Conservation (phyloP, 2,329 filamentous ascomycete genomes). For the Didymella pinodella region DNA sequence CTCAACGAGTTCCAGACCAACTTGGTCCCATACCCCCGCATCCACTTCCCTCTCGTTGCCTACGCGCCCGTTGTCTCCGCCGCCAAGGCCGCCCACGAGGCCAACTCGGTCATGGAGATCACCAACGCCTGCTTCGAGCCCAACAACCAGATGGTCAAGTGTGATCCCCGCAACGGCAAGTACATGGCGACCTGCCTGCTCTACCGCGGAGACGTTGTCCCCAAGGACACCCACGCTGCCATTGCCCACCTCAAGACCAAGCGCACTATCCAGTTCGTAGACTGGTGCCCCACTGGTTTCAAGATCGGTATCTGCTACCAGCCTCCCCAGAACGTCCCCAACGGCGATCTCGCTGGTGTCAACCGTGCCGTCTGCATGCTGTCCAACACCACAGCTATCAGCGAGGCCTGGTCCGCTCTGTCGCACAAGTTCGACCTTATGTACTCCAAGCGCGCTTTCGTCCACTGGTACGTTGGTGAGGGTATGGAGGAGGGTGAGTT, state of each 20-base stretch:
- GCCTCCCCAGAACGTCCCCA: constrained; percentile 92
- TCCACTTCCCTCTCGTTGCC: constrained; percentile 98
- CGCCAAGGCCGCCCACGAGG: constrained; percentile 95
- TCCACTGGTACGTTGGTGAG: constrained; percentile 99
- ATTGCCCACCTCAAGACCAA: constrained; percentile 98
- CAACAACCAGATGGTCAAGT: constrained; percentile 99
- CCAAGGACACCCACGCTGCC: constrained; percentile 91
- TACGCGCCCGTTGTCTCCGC: constrained; percentile 95
- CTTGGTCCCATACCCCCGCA: constrained; percentile 97
- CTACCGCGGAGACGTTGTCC: constrained; percentile 98
- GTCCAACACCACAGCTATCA: constrained; percentile 97
- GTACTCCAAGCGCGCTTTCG: constrained; percentile 99
- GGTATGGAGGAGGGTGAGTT: constrained; percentile 99
- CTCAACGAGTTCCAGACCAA: constrained; percentile 99
- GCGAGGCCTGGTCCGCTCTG: constrained; percentile 96
- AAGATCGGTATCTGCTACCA: constrained; percentile 99
- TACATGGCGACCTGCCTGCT: constrained; percentile 99
- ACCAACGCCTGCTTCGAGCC: constrained; percentile 99
- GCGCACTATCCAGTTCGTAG: constrained; percentile 98
- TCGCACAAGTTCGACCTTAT: constrained; percentile 99
- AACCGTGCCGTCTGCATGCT: constrained; percentile 99
- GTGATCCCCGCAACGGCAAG: constrained; percentile 97
- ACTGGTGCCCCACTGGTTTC: constrained; percentile 99
- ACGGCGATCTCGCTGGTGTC: constrained; percentile 97
- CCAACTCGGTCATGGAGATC: constrained; percentile 98